These are phyloP conservation scores for Pilaira anomala DNA, from an alignment of 192 early-diverging fungal species.

Conservation along the genomic window DNA sequence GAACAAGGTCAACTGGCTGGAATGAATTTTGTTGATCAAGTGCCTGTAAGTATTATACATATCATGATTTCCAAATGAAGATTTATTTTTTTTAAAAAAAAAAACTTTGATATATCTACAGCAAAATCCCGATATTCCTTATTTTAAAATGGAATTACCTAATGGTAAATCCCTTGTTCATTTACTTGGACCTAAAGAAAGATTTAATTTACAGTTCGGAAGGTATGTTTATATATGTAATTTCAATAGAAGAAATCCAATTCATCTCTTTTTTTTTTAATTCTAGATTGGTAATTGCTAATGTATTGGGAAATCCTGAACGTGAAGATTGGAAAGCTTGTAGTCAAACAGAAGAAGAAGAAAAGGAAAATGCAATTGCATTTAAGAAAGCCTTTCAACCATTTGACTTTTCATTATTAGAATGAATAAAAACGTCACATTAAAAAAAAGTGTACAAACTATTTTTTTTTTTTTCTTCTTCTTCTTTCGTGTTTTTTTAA, in stretches of 20 bases:
- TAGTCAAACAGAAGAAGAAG: slow-evolving; percentile 59
- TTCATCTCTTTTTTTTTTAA: neutral
- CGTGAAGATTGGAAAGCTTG: slow-evolving; percentile 83
- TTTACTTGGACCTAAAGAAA: slow-evolving; percentile 35
- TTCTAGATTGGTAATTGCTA: slow-evolving; percentile 58
- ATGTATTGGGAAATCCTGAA: slow-evolving; percentile 61
- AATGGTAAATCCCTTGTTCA: slow-evolving; percentile 45
- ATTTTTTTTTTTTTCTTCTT: neutral
- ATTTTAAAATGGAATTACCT: slow-evolving; percentile 58
- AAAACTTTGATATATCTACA: slow-evolving; percentile 9
- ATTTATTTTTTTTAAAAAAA: neutral
- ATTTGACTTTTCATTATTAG: slow-evolving; percentile 42
- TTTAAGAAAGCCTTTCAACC: slow-evolving; percentile 43
- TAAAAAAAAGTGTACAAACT: neutral
- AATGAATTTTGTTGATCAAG: slow-evolving; percentile 37
- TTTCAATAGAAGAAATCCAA: neutral
- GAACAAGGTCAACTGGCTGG: slow-evolving; percentile 41
- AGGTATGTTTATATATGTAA: slow-evolving; percentile 37
- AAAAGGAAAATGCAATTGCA: slow-evolving; percentile 40
- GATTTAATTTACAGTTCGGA: slow-evolving; percentile 79
- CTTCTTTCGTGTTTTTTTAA: too few species aligned
- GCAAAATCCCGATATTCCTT: slow-evolving; percentile 27
- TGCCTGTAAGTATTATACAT: slow-evolving; percentile 29
- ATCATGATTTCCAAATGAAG: neutral
- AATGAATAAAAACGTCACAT: slow-evolving; percentile 1